Conservation (phyloP, 768 basidiomycete species). For the Neoboletus magnificus region DNA sequence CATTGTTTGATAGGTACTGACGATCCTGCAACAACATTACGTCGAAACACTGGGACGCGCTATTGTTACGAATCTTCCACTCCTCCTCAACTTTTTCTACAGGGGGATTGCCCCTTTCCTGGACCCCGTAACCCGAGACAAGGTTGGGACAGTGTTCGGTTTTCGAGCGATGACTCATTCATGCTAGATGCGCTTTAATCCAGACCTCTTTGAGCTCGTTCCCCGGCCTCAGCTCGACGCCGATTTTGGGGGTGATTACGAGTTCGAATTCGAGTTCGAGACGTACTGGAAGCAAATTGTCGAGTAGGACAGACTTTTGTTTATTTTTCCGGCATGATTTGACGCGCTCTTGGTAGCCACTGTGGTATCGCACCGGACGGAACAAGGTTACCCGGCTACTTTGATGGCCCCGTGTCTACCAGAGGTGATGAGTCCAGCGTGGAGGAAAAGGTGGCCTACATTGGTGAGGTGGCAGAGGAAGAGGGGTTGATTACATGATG, state of each 20-base stretch:
- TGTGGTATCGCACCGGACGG: conserved; percentile 58
- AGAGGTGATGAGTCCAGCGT: neutral
- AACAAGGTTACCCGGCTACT: conserved; percentile 37
- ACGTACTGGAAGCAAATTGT: conserved; percentile 80
- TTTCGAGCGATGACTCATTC: neutral
- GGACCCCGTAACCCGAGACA: conserved; percentile 85
- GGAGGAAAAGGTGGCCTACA: neutral
- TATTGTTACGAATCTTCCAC: conserved; percentile 77
- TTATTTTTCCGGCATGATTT: neutral
- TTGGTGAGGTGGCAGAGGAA: neutral
- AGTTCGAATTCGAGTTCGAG: conserved; percentile 68
- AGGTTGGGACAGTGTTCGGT: conserved; percentile 41
- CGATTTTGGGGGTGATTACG: conserved; percentile 77
- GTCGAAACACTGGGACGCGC: conserved; percentile 85
- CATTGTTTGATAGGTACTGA: conserved; percentile 48
- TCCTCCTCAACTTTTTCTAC: conserved; percentile 71
- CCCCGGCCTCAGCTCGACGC: conserved; percentile 74
- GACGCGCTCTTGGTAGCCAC: conserved; percentile 36
- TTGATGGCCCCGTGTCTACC: conserved; percentile 21
- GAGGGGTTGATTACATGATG: conserved; percentile 22
- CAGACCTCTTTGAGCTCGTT: conserved; percentile 71
- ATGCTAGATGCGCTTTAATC: conserved; percentile 82
- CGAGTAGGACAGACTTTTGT: conserved; percentile 41
- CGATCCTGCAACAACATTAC: conserved; percentile 85
- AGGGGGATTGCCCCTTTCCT: conserved; percentile 84